A percentile compares a stretch with the other conserved stretches of the same genome.
These are phyloP conservation scores for Cicer bijugum DNA, from an alignment of 306 rosid genomes.

Conservation along the genomic window DNA sequence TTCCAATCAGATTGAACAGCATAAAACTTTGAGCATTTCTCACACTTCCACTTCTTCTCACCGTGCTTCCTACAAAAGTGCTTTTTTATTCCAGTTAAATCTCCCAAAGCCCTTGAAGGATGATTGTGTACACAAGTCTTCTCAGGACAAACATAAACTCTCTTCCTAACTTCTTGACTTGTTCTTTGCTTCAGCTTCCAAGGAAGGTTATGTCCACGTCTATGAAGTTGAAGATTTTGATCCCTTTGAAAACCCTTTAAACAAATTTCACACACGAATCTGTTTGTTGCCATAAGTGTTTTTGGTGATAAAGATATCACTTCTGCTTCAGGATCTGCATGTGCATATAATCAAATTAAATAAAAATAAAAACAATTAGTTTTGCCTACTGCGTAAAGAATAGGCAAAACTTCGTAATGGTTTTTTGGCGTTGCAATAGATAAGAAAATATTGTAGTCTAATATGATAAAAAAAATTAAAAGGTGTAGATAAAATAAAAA, in stretches of 20 bases:
- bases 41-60: conserved; percentile 94
- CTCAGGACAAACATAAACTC: conserved; percentile 90
- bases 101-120: conserved; percentile 85
- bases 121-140: conserved; percentile 78
- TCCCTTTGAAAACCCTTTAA: conserved; percentile 89
- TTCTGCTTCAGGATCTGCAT: conserved; percentile 90
- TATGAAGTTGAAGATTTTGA: conserved; percentile 85
- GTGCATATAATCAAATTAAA: neutral
- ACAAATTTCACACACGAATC: conserved; percentile 81
- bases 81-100: conserved; percentile 84
- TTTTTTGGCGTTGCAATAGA: too few species aligned
- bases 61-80: conserved; percentile 94
- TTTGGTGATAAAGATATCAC: conserved; percentile 85
- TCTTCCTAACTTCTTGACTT: conserved; percentile 67
- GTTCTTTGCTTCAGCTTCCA: conserved; percentile 91
- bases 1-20: conserved; percentile 95
- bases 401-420: too few species aligned
- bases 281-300: conserved; percentile 84
- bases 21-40: conserved; percentile 79
- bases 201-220: conserved; percentile 89
- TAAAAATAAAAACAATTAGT: neutral
- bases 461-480: neutral
- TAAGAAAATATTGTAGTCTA: neutral
- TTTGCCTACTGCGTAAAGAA: neutral
- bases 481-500: neutral